phyloP scores from a whole-genome alignment of 2,329 filamentous ascomycete species.

The Trichoderma sp. region DNA sequence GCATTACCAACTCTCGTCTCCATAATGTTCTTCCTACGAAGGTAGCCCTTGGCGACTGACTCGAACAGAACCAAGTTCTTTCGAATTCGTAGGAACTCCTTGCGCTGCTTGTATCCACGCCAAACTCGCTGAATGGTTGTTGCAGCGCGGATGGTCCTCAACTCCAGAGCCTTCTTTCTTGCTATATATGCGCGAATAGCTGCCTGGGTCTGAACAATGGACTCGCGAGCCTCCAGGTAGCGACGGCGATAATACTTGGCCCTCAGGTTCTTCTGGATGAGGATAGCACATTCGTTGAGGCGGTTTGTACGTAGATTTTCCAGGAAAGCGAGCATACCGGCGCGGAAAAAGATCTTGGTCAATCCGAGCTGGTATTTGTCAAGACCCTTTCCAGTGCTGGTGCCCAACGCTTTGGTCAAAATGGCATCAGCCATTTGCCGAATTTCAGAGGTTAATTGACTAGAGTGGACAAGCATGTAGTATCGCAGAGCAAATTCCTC shows the following conservation, averaged over 20 bases:
- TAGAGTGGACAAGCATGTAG: conserved; percentile 94
- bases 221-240: conserved; percentile 82
- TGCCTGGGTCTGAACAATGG: conserved; percentile 80
- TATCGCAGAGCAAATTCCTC: conserved; percentile 97
- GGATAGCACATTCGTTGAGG: conserved; percentile 89
- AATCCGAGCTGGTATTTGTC: conserved; percentile 98
- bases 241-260: conserved; percentile 93
- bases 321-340: conserved; percentile 96
- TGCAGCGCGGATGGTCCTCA: conserved; percentile 80
- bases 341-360: conserved; percentile 99
- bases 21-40: conserved; percentile 88
- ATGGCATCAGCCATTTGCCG: conserved; percentile 93
- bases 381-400: conserved; percentile 68
- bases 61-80: conserved; percentile 86
- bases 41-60: conserved; percentile 86
- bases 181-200: conserved; percentile 76
- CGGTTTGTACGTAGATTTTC: conserved; percentile 90
- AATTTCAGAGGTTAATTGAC: conserved; percentile 90
- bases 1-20: conserved; percentile 93
- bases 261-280: conserved; percentile 98
- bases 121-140: conserved; percentile 95
- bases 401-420: conserved; percentile 81
- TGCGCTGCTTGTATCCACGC: conserved; percentile 89
- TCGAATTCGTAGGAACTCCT: conserved; percentile 74
- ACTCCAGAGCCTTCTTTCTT: conserved; percentile 74